phyloP scores from a whole-genome alignment of 495 filamentous ascomycete species.

The Aspergillus nidulans region DNA sequence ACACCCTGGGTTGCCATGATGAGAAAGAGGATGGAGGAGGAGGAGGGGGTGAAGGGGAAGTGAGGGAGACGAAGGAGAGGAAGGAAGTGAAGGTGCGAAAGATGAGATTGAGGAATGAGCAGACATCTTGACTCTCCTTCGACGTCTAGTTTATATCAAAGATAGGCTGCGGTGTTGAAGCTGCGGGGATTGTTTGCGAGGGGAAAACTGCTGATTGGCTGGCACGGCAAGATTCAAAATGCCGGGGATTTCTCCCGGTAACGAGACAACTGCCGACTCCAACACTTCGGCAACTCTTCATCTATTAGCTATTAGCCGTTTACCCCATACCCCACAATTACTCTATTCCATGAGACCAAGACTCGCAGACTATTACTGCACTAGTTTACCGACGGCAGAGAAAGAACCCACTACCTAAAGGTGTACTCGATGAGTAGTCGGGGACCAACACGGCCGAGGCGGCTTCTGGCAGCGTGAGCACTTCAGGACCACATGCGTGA shows the following conservation, averaged over 20 bases:
- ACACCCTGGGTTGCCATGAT: constrained; percentile 11
- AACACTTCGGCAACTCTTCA: constrained; percentile 2
- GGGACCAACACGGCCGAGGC: neutral
- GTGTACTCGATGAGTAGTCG: neutral
- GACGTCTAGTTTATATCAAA: neutral
- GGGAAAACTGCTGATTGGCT: neutral
- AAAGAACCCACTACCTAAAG: neutral
- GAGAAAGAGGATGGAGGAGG: neutral
- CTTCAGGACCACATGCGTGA: neutral
- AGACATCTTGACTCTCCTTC: neutral
- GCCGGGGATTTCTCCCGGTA: neutral
- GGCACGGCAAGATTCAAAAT: neutral
- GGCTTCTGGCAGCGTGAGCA: constrained; percentile 12
- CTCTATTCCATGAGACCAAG: neutral
- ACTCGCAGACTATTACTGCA: neutral
- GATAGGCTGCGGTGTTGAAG: neutral
- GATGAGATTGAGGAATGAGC: constrained; percentile 1
- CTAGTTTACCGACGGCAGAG: neutral
- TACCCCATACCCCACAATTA: constrained; percentile 10
- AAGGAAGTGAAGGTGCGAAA: neutral
- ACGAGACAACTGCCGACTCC: neutral
- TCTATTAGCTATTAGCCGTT: neutral
- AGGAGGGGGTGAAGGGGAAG: neutral
- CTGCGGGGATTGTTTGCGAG: neutral
- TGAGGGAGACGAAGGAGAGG: neutral